Evolutionary conservation across 371 early-diverging fungal genomes (phyloP), one percentile per base, ranked within the genome.

Genomic region (Rhizopus arrhizus): DNA sequence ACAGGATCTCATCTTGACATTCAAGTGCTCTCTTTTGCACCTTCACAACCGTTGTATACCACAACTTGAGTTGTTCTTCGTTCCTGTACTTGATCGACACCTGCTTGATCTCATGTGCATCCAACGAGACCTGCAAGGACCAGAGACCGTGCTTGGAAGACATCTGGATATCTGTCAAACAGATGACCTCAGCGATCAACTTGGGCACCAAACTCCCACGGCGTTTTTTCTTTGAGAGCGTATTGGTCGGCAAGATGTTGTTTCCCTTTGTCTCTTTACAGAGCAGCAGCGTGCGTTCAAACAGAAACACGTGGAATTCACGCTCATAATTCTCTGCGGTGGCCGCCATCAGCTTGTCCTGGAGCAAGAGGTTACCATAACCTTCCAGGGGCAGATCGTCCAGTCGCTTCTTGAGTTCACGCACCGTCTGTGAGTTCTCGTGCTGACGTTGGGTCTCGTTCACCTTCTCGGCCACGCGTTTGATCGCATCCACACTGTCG

Each of bases 361-460:
- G 84, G 28, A 97, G 74, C 42, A 90, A 71, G 11, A 98, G 78
- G 10, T 84, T 81, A 8, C 97, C 97, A 80, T 91, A 95, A 11
- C 85, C 84, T 16, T 81, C 76, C 28, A 77, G 62, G 12, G 67
- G 47, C 28, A 31, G 40, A 8, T 53, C 51, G 31, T 60, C 67
- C 29, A 95, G 86, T 29, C 88, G 85, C 35, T 86, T 83, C 62
- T 88, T 85, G 32, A 98, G 78, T 16, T 93, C 93, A 56, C 85
- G 78, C 34, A 92, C 92, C 28, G 86, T 82, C 31, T 81, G 72
- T 32, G 81, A 72, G 68, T 98, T 97, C 64, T 94, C 97, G 66
- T 92, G 92, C 58, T 85, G 87, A 50, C 96, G 86, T 66, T 90
- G 87, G 1, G 92, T 87, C 73, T 97, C 98, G 69, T 99, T 99